Conservation (phyloP, 495 filamentous ascomycete genomes). For the Tuber umbilicatum region DNA sequence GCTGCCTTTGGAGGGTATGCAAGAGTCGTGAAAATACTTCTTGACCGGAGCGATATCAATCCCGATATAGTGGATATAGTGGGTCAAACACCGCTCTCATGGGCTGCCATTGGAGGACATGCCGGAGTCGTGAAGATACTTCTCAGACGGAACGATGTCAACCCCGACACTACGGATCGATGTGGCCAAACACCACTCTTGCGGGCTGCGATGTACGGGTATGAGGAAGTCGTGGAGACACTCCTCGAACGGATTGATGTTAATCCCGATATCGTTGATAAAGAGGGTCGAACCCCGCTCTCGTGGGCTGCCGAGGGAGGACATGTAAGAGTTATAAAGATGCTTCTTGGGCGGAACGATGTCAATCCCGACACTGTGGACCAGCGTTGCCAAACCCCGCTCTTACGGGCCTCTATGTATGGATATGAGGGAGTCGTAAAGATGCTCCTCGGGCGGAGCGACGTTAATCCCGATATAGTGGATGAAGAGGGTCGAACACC, state of each 20-base stretch:
- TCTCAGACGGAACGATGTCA: constrained; percentile 22
- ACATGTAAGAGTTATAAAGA: constrained; percentile 30
- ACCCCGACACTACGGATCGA: constrained; percentile 10
- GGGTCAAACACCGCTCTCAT: constrained; percentile 36
- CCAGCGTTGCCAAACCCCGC: constrained; percentile 22
- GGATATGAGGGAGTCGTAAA: too few species aligned
- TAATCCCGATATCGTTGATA: too few species aligned
- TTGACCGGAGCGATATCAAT: too few species aligned
- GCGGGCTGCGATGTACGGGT: too few species aligned
- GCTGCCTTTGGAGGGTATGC: too few species aligned
- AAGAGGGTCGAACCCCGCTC: constrained; percentile 27
- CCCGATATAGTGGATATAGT: too few species aligned
- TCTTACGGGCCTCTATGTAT: background rate
- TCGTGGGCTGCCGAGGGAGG: constrained; percentile 40
- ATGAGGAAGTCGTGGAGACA: too few species aligned
- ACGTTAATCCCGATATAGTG: too few species aligned
- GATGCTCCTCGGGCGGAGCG: too few species aligned
- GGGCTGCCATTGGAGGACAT: constrained; percentile 39
- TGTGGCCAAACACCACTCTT: constrained; percentile 28
- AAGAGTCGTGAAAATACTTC: too few species aligned
- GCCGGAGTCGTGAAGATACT: constrained; percentile 35
- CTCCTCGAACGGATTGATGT: too few species aligned
- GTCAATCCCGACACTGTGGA: constrained; percentile 15
- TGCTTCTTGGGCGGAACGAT: constrained; percentile 32
- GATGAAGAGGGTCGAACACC: constrained; percentile 17